Base-by-base conservation (phyloP, 129 eudicot species). In the Dittrichia graveolens region DNA sequence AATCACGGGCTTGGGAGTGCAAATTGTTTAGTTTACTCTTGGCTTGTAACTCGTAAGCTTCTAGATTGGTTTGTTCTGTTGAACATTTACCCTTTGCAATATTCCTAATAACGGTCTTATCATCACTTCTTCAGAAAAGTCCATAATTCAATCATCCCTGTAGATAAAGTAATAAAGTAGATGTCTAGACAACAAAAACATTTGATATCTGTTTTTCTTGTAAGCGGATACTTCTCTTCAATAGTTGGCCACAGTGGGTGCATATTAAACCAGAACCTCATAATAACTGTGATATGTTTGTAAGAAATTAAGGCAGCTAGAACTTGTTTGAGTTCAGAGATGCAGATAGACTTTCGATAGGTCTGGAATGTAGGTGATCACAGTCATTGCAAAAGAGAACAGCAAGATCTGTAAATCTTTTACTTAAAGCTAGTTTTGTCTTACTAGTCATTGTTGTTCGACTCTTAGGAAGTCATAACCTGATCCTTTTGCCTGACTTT, bases 1-100 rank as follows among this genome's bases (percentile, higher is more conserved):
- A 15, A 19, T 64, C 18, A 15, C 14, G 39, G 49, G 38, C 38
- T 60, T 61, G 37, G 60, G 31, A 39, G 56, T 16, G 48, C 18
- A 18, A 47, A 49, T 59, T 6, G n/a, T 60, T 35, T 45, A 31
- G 47, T 45, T 57, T 43, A 44, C 38, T 44, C n/a, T 58, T 58
- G 68, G 54, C 57, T 72, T 47, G 35, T 16, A 62, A 57, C 57
- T 72, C 59, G 35, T 16, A 62, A 57, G 78, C 45, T 14, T 61
- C 58, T 58, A 45, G 35, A 31, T 72, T 57, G 66, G 67, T 34
- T 58, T 60, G 6, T 44, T 15, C 18, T 44, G 54, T 58, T 43
- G 48, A 45, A 73, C 19, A 35, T 35, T n/a, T 37, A 73, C 77
- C 43, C 52, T 74, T 11, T 40, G 46, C 42, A 43, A 44, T 3